A percentile compares a stretch with the other conserved stretches of the same genome.
Conservation (phyloP, 2,329 filamentous ascomycete species). For the Drechmeria coniospora region DNA sequence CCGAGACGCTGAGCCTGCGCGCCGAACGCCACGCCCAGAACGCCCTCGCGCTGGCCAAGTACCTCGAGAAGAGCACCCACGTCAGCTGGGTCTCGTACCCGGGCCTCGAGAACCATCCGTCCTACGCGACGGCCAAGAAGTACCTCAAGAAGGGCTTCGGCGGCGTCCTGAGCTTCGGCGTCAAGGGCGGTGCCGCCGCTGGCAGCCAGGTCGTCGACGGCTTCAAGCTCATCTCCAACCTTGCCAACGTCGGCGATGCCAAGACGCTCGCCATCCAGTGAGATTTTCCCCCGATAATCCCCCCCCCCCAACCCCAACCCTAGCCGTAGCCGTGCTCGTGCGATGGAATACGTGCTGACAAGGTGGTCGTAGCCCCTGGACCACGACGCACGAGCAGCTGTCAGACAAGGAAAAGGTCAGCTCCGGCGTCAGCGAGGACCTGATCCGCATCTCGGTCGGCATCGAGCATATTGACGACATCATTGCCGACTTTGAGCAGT, state of each 20-base stretch:
- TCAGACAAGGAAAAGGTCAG: slow-evolving; percentile 62
- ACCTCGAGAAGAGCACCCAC: slow-evolving; percentile 68
- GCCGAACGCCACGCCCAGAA: slow-evolving; percentile 79
- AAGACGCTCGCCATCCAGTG: slow-evolving; percentile 85
- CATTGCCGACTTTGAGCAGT: slow-evolving; percentile 87
- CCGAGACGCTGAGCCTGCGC: slow-evolving; percentile 80
- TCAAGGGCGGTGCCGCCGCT: slow-evolving; percentile 73
- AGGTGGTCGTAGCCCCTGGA: slow-evolving; percentile 49
- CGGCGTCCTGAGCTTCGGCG: slow-evolving; percentile 83
- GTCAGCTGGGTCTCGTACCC: slow-evolving; percentile 93
- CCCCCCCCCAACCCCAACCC: background rate
- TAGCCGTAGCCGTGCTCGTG: background rate
- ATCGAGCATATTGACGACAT: slow-evolving; percentile 97
- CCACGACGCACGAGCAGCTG: slow-evolving; percentile 87
- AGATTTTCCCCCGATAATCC: too few relatives aligned
- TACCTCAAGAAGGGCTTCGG: slow-evolving; percentile 77
- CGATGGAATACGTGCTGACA: background rate
- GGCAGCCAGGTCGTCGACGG: slow-evolving; percentile 82
- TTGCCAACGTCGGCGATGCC: slow-evolving; percentile 90
- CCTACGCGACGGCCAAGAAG: slow-evolving; percentile 68
- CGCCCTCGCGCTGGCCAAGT: slow-evolving; percentile 61
- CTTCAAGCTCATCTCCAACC: slow-evolving; percentile 88
- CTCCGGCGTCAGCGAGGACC: slow-evolving; percentile 77
- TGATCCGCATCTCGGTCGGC: slow-evolving; percentile 89
- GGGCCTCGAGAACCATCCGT: slow-evolving; percentile 67